Conservation (phyloP, 768 basidiomycete genomes). For the Mycena epipterygia region DNA sequence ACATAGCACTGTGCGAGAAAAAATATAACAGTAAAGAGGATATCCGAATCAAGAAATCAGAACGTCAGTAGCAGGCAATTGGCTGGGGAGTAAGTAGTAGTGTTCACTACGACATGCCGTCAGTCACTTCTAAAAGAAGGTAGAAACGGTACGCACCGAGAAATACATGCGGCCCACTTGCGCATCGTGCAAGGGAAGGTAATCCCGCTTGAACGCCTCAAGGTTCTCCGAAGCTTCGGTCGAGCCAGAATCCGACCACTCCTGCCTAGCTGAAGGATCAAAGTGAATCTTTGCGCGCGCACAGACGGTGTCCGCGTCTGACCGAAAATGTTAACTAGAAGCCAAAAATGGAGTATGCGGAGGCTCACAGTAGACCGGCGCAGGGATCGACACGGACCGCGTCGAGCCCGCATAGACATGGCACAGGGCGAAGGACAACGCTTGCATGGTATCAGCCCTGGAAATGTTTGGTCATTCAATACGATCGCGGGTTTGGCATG, state of each 20-base stretch:
- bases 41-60: too few species aligned
- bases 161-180: slow-evolving; percentile 56
- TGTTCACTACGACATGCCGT: not conserved
- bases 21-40: too few species aligned
- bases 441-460: slow-evolving; percentile 78
- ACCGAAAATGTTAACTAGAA: not conserved
- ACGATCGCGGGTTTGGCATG: not conserved
- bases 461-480: slow-evolving; percentile 4
- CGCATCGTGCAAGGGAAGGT: slow-evolving; percentile 60
- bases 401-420: slow-evolving; percentile 87
- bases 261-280: slow-evolving; percentile 61
- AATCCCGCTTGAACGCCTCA: slow-evolving; percentile 63
- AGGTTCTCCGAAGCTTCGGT: slow-evolving; percentile 53
- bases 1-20: too few species aligned
- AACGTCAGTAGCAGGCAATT: too few species aligned
- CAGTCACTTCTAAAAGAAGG: not conserved
- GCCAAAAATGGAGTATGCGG: not conserved
- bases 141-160: slow-evolving; percentile 34
- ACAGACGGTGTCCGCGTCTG: slow-evolving; percentile 86
- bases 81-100: too few species aligned
- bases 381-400: slow-evolving; percentile 88
- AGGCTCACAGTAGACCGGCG: slow-evolving; percentile 83
- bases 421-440: slow-evolving; percentile 78
- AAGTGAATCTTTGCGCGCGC: slow-evolving; percentile 75
- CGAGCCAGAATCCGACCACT: slow-evolving; percentile 52